A percentile compares a stretch with the other conserved stretches of the same genome.
Conservation (phyloP, 2,329 filamentous ascomycete species). For the Aspergillus ruber region DNA sequence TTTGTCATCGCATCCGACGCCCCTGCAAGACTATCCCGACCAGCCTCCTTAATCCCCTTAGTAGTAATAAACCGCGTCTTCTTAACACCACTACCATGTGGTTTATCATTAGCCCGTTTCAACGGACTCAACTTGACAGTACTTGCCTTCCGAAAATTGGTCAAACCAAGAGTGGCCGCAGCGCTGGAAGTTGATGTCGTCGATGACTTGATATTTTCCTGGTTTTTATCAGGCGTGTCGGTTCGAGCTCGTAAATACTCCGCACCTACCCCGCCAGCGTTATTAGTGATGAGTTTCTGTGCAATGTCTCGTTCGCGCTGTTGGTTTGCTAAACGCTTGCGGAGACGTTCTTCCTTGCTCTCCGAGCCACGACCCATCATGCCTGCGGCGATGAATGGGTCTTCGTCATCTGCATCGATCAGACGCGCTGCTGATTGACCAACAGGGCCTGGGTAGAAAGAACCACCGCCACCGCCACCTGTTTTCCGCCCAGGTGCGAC, state of each 20-base stretch:
- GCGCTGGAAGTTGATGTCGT: slow-evolving; percentile 8
- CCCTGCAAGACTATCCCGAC: slow-evolving; percentile 62
- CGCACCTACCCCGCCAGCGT: slow-evolving; percentile 32
- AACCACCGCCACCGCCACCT: slow-evolving; percentile 8
- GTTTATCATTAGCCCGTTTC: slow-evolving; percentile 31
- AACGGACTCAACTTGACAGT: slow-evolving; percentile 36
- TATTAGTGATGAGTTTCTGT: slow-evolving; percentile 30
- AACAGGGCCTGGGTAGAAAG: slow-evolving; percentile 16
- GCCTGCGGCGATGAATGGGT: slow-evolving; percentile 37
- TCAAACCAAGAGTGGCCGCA: slow-evolving; percentile 16
- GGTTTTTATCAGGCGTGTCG: slow-evolving; percentile 11
- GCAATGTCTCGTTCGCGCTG: slow-evolving; percentile 42
- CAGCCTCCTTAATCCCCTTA: slow-evolving; percentile 70
- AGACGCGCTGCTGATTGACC: slow-evolving; percentile 34
- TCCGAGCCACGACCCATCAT: slow-evolving; percentile 35
- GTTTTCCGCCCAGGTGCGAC: slow-evolving; percentile 31
- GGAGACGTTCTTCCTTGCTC: slow-evolving; percentile 37
- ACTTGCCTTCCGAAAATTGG: slow-evolving; percentile 29
- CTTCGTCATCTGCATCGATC: slow-evolving; percentile 36
- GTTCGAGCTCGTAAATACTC: slow-evolving; percentile 39
- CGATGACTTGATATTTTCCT: slow-evolving; percentile 4
- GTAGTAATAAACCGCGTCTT: slow-evolving; percentile 76
- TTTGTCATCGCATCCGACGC: slow-evolving; percentile 35
- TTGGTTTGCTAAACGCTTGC: slow-evolving; percentile 37
- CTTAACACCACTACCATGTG: slow-evolving; percentile 39